Conservation (phyloP, 192 early-diverging fungal species). For the Coemansia sp. region DNA sequence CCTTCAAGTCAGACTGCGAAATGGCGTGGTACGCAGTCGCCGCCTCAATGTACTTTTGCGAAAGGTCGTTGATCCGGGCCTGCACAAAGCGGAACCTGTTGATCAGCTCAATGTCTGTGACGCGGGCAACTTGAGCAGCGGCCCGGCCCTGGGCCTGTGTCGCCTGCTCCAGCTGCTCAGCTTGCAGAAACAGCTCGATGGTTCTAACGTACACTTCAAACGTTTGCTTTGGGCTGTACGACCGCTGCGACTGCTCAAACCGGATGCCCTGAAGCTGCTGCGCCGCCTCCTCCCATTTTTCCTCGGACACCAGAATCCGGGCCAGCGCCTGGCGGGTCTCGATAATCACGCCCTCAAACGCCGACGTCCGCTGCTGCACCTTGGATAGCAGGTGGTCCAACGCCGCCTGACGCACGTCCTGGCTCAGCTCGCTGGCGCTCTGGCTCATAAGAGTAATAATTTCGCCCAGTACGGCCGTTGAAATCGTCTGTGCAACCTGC, state of each 20-base stretch:
- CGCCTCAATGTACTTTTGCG: slow-evolving; percentile 83
- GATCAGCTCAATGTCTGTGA: slow-evolving; percentile 53
- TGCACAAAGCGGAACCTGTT: slow-evolving; percentile 79
- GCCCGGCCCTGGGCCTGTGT: slow-evolving; percentile 85
- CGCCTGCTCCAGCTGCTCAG: slow-evolving; percentile 77
- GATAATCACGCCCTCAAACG: slow-evolving; percentile 65
- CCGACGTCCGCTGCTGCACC: slow-evolving; percentile 74
- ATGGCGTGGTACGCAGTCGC: slow-evolving; percentile 82
- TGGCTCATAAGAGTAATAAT: slow-evolving; percentile 62
- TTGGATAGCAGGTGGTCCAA: slow-evolving; percentile 67
- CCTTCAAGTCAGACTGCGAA: slow-evolving; percentile 66
- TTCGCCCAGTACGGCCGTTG: slow-evolving; percentile 71
- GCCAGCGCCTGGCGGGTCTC: slow-evolving; percentile 75
- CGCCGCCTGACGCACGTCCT: slow-evolving; percentile 55
- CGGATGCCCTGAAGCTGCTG: slow-evolving; percentile 83
- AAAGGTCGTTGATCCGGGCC: slow-evolving; percentile 80
- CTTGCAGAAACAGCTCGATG: slow-evolving; percentile 80
- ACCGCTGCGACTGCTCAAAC: slow-evolving; percentile 85
- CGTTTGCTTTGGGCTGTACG: slow-evolving; percentile 62
- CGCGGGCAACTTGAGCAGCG: slow-evolving; percentile 59
- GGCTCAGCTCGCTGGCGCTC: slow-evolving; percentile 34
- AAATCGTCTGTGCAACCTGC: slow-evolving; percentile 71
- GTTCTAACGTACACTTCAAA: slow-evolving; percentile 82
- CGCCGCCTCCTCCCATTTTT: slow-evolving; percentile 85
- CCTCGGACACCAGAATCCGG: slow-evolving; percentile 65